These are phyloP conservation scores for Crataegus laevigata DNA, from an alignment of 306 rosid genomes.

Conservation along the genomic window DNA sequence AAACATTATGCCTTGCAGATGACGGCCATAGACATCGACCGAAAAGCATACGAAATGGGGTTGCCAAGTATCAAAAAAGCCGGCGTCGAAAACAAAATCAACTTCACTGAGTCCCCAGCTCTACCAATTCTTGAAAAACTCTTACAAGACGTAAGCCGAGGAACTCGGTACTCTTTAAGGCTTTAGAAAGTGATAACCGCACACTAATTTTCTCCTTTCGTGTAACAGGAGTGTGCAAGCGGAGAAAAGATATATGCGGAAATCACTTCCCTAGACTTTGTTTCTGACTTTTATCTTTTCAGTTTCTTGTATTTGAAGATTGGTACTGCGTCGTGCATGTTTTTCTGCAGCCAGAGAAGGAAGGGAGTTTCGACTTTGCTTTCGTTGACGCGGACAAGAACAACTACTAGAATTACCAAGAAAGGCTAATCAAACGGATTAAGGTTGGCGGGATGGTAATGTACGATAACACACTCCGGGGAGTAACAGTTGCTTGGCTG, in stretches of 20 bases:
- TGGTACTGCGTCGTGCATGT: not conserved
- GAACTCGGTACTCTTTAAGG: not conserved
- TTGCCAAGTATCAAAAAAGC: constrained; percentile 49
- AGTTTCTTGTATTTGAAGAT: not conserved
- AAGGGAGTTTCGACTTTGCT: constrained; percentile 46
- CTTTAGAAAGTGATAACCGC: too few species aligned
- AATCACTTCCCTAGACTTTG: not conserved
- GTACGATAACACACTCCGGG: constrained; percentile 53
- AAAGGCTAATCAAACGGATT: constrained; percentile 34
- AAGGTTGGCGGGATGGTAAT: constrained; percentile 42
- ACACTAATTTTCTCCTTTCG: too few species aligned
- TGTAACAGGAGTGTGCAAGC: too few species aligned
- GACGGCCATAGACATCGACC: constrained; percentile 42
- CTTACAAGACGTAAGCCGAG: not conserved
- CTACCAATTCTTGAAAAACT: constrained; percentile 37
- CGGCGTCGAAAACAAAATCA: constrained; percentile 57
- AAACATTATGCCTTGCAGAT: constrained; percentile 24
- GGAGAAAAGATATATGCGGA: too few species aligned
- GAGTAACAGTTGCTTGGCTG: constrained; percentile 20
- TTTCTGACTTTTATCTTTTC: not conserved
- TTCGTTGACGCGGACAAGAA: constrained; percentile 49
- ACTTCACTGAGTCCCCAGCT: constrained; percentile 46
- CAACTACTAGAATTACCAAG: constrained; percentile 46
- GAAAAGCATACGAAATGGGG: constrained; percentile 43
- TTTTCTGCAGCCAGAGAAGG: constrained; percentile 32